Conservation (phyloP, 2,329 filamentous ascomycete species). For the Talaromyces sp. region DNA sequence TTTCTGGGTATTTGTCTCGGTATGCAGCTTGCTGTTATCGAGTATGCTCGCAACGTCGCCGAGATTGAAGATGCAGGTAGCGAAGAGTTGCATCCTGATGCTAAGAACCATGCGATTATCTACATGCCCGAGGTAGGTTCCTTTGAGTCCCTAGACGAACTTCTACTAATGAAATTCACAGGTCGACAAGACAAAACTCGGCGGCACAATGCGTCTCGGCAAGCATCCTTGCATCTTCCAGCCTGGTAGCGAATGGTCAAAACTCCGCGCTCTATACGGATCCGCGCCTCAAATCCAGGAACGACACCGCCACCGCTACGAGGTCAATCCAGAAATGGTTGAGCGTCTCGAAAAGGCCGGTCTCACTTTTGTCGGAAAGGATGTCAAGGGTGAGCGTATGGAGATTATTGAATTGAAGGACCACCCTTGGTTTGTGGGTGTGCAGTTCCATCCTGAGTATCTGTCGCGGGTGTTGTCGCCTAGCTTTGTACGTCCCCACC, state of each 20-base stretch:
- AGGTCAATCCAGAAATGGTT: conserved; percentile 80
- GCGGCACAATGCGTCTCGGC: conserved; percentile 84
- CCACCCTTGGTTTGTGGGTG: conserved; percentile 79
- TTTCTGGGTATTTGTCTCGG: conserved; percentile 89
- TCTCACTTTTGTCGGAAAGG: conserved; percentile 73
- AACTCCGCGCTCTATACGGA: conserved; percentile 72
- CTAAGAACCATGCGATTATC: conserved; percentile 65
- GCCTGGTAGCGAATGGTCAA: conserved; percentile 70
- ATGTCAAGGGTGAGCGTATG: conserved; percentile 74
- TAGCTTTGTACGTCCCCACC: conserved; percentile 35
- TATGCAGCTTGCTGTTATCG: conserved; percentile 90
- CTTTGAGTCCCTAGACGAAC: neutral
- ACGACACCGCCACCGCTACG: conserved; percentile 84
- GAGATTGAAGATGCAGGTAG: conserved; percentile 9
- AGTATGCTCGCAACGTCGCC: conserved; percentile 63
- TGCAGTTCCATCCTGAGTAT: conserved; percentile 85
- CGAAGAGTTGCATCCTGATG: conserved; percentile 9
- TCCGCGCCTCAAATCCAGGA: conserved; percentile 54
- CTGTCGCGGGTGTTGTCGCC: conserved; percentile 70
- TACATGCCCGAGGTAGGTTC: conserved; percentile 74
- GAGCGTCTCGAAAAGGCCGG: conserved; percentile 65
- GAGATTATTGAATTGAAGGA: conserved; percentile 79
- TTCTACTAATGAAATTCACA: neutral
- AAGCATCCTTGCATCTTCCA: conserved; percentile 73
- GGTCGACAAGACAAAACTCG: conserved; percentile 69